These are phyloP conservation scores for Fusarium cyanostomum DNA, from an alignment of 2,329 filamentous ascomycete genomes.

Conservation along the genomic window DNA sequence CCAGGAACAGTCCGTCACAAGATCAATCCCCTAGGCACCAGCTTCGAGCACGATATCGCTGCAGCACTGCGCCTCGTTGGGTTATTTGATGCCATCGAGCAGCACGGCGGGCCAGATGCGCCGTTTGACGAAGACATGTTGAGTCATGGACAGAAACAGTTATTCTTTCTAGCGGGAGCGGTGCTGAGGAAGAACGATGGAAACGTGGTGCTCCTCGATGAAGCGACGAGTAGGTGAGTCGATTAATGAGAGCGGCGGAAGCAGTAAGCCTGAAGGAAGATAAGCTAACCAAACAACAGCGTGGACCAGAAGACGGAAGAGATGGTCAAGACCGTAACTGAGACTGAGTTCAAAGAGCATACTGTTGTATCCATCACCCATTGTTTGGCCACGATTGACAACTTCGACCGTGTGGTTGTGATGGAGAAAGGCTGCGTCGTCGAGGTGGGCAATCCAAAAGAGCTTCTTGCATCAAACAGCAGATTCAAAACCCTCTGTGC, in stretches of 20 bases:
- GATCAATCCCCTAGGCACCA: conserved; percentile 52
- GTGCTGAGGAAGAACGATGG: conserved; percentile 51
- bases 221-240: conserved; percentile 50
- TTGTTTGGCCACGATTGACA: conserved; percentile 54
- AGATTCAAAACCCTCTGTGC: conserved; percentile 41
- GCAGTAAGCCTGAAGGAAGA: no score
- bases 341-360: conserved; percentile 50
- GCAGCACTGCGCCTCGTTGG: conserved; percentile 54
- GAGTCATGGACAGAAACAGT: conserved; percentile 59
- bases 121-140: conserved; percentile 48
- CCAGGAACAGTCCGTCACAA: conserved; percentile 59
- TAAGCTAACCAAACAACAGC: conserved; percentile 31
- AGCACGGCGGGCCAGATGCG: conserved; percentile 50
- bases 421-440: conserved; percentile 42
- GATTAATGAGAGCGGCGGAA: background rate
- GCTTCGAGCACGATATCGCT: conserved; percentile 50
- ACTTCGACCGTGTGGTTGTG: conserved; percentile 43
- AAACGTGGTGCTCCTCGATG: conserved; percentile 57
- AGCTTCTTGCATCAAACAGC: conserved; percentile 30
- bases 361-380: conserved; percentile 62
- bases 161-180: conserved; percentile 60
- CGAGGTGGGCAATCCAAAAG: conserved; percentile 40
- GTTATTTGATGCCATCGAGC: conserved; percentile 53
- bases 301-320: conserved; percentile 48
- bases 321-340: conserved; percentile 46